Percentiles rank a stretch among this genome's conserved stretches.
Evolutionary conservation across 257 asterid species (phyloP).

Genomic region (Penstemon eatonii): DNA sequence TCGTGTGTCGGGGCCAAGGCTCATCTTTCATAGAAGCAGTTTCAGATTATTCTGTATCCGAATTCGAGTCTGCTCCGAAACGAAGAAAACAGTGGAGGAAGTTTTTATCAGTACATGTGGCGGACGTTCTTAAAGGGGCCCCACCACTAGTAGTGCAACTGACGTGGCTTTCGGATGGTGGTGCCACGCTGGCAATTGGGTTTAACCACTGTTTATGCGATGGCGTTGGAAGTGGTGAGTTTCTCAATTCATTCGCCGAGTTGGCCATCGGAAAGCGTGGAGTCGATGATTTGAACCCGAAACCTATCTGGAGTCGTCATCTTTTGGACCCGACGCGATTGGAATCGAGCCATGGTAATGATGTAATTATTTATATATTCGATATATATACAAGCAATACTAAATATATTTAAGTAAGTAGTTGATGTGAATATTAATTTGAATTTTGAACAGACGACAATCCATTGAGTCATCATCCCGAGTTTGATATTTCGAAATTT

Average conservation of each 20-base stretch:
- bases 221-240: slow-evolving; percentile 62
- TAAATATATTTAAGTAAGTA: no score
- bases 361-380: no score
- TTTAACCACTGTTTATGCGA: slow-evolving; percentile 65
- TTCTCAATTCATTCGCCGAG: slow-evolving; percentile 62
- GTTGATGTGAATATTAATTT: no score
- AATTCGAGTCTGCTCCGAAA: slow-evolving; percentile 43
- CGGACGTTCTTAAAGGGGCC: slow-evolving; percentile 55
- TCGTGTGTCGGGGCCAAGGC: slow-evolving; percentile 62
- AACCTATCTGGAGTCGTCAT: slow-evolving; percentile 54
- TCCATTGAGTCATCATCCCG: slow-evolving; percentile 23
- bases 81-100: slow-evolving; percentile 45
- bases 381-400: no score
- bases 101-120: slow-evolving; percentile 46
- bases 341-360: not conserved
- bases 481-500: slow-evolving; percentile 54
- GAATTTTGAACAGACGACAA: no score
- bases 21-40: slow-evolving; percentile 52
- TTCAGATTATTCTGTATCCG: slow-evolving; percentile 36
- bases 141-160: slow-evolving; percentile 72
- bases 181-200: slow-evolving; percentile 56
- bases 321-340: slow-evolving; percentile 32
- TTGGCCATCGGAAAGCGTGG: slow-evolving; percentile 35
- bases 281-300: slow-evolving; percentile 27
- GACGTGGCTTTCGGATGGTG: slow-evolving; percentile 67